Evolutionary conservation across 768 basidiomycete genomes (phyloP).

Genomic region (Cubamyces lactineus): DNA sequence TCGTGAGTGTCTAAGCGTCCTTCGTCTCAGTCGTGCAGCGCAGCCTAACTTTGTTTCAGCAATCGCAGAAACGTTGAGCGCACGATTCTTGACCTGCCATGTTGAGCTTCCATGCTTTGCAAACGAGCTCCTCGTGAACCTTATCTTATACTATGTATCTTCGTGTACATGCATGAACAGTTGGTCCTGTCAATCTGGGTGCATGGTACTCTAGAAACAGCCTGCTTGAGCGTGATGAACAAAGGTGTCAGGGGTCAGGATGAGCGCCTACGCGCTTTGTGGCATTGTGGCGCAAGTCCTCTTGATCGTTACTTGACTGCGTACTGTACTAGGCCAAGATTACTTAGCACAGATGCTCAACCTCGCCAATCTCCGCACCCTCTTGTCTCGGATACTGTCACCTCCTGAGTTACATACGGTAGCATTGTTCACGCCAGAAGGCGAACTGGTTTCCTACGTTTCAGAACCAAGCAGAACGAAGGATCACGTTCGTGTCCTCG

Average conservation of each 20-base stretch:
- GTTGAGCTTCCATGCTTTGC: not conserved
- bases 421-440: slow-evolving; percentile 70
- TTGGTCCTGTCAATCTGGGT: not conserved
- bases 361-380: slow-evolving; percentile 65
- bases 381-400: slow-evolving; percentile 64
- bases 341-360: slow-evolving; percentile 59
- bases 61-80: slow-evolving; percentile 14
- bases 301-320: not conserved
- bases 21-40: not conserved
- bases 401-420: slow-evolving; percentile 70
- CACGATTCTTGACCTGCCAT: too few relatives aligned
- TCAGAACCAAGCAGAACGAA: slow-evolving; percentile 59
- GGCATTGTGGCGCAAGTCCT: not conserved
- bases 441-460: slow-evolving; percentile 71
- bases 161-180: slow-evolving; percentile 6
- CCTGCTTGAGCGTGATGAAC: too few relatives aligned
- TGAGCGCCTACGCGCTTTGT: not conserved
- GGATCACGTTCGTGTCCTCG: slow-evolving; percentile 73
- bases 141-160: slow-evolving; percentile 23
- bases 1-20: slow-evolving; percentile 46
- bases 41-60: not conserved
- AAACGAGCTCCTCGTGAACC: too few relatives aligned
- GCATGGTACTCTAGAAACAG: too few relatives aligned
- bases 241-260: slow-evolving; percentile 8
- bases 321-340: not conserved